Evolutionary conservation across 2,329 filamentous ascomycete genomes (phyloP), one percentile per base, ranked within the genome.

Genomic region (Fusarium decemcellulare): DNA sequence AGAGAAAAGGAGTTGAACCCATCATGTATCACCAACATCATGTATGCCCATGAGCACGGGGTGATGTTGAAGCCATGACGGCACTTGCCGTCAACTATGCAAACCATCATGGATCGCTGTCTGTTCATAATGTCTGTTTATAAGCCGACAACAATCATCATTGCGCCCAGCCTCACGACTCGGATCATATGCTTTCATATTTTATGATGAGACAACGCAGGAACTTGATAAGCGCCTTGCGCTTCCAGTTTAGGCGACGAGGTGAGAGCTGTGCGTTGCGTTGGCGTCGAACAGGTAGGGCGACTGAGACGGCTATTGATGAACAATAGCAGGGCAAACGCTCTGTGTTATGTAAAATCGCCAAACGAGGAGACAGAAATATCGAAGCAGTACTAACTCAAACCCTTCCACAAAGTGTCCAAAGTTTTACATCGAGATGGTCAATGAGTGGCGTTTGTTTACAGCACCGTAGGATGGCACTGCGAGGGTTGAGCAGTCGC

Each of bases 11-110:
- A 46, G 43, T 36, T 23, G 39, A 46, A 14, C 27, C 34, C 63
- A 70, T 53, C 43, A 70, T 54, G 50, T 27, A 55, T 46, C 39
- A 55, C 54, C 32, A 43, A 46, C 11, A 34, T 56, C 46, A 56
- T 59, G 54, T 39, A 23, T 23, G 23, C 9, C 46, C 67, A 46
- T 60, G 52, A 63, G 66, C 32, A 40, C 14, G 30, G 63, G 63
- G 67, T 27, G 43, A 63, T 23, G 23, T 46, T 51, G 57, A 52
- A 53, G 51, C 63, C 63, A 67, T 70, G 67, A 64, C 50, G 30
- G 59, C 11, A 36, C 14, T 57, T 46, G 23, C 55, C 40, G 51
- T 29, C 39, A 40, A 54, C 30, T 18, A 23, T 29, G 39, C 60
- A 47, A 46, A 48, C 30, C 34, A 56, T 23, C 30, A 56, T 54